These are phyloP conservation scores for Botrytis hyacinthi DNA, from an alignment of 2,329 filamentous ascomycete genomes.

Conservation along the genomic window DNA sequence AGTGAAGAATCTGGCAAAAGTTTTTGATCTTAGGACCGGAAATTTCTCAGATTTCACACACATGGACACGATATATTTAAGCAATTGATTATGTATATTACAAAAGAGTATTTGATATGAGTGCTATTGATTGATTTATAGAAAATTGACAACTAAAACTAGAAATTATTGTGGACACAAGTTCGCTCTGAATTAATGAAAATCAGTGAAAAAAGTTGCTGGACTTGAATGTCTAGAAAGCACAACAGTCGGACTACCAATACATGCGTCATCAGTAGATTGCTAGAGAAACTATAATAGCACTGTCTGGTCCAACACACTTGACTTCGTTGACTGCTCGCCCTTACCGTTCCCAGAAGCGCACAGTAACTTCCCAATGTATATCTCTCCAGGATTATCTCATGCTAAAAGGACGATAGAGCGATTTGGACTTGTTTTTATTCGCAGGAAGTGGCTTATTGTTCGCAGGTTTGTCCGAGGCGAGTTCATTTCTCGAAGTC, in stretches of 20 bases:
- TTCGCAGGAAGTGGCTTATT: neutral
- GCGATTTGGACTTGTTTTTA: neutral
- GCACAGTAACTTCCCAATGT: too few species aligned
- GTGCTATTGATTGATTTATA: too few species aligned
- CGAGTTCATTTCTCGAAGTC: neutral
- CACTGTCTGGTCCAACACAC: neutral
- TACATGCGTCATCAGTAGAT: too few species aligned
- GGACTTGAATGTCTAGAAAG: neutral
- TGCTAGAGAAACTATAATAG: neutral
- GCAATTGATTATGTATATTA: neutral
- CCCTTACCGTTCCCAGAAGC: too few species aligned
- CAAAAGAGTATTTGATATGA: neutral
- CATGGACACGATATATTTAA: accelerated
- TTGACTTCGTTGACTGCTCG: neutral
- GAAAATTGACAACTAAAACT: neutral
- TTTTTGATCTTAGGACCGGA: neutral
- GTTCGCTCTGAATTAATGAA: neutral
- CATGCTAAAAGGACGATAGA: neutral
- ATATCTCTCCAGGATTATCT: neutral
- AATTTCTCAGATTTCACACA: neutral
- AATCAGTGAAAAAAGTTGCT: neutral
- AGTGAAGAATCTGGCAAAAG: neutral
- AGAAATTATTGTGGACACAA: neutral
- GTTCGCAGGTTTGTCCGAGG: neutral
- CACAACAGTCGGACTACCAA: neutral